Evolutionary conservation across 2,329 filamentous ascomycete species (phyloP), one percentile per base, ranked within the genome.

Genomic region (Emmonsia crescens): DNA sequence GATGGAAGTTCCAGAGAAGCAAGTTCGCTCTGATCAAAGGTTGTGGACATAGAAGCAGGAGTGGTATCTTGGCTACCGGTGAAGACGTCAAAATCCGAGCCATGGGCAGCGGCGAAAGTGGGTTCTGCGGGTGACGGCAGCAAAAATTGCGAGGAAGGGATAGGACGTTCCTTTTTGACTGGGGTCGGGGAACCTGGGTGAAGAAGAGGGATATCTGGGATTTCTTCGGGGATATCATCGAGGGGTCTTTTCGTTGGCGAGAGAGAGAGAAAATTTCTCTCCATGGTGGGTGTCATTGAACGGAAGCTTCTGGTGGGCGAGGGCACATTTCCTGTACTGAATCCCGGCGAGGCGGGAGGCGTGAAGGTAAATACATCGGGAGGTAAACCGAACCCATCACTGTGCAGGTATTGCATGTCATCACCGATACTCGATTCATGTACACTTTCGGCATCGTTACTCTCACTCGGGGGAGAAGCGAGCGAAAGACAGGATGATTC

Each of bases 301-400:
- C 71, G 70, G 29, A 73, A 71, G 57, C 68, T 71, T 29, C 68
- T 65, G 48, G 65, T 64, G 2, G 76, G 73, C 8, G 75, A 77
- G 24, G 72, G 69, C 21, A 73, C 71, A 64, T 75, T 73, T 48
- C 72, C 71, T 21, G 71, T 73, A 60, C 71, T 76, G 63, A 72
- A 72, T 14, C 74, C 74, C 12, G 78, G 78, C 31, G 78, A 80
- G 5, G 76, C 71, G 3, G 78, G 78, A 36, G 78, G 78, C 3
- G 78, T 80, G 62, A 75, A 78, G 2, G 77, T 76, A 60, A 79
- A 79, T 36, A 72, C 70, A 58, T 75, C 74, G 0, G 75, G 73
- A 5, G 74, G 71, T 48, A 77, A 64, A 33, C 71, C 68, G 60
- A 72, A 73, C n/a, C 70, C 68, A n/a, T 68, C 66, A 44, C 68